phyloP scores from a whole-genome alignment of 441 rosid species.

The Mallotus repandus region DNA sequence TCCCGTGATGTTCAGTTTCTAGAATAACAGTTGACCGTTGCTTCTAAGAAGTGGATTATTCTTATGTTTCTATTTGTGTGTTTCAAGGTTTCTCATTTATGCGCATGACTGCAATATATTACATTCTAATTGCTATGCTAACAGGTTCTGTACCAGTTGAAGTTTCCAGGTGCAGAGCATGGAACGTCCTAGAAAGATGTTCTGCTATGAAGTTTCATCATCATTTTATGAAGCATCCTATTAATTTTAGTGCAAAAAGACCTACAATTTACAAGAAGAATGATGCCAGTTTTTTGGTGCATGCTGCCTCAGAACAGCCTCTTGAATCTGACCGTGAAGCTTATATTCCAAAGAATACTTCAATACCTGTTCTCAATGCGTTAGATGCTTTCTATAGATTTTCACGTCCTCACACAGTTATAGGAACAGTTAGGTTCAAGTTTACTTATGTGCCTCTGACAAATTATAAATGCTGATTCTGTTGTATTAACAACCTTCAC shows the following conservation, averaged over 20 bases:
- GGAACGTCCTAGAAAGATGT: slow-evolving; percentile 28
- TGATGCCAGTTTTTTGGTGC: slow-evolving; percentile 37
- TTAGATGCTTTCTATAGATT: slow-evolving; percentile 83
- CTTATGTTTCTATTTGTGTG: background rate
- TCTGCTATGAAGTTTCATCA: slow-evolving; percentile 27
- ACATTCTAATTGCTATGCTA: background rate
- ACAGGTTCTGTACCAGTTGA: slow-evolving; percentile 36
- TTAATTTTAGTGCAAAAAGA: slow-evolving; percentile 30
- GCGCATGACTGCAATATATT: background rate
- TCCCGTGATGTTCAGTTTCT: no score
- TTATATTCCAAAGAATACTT: slow-evolving; percentile 35
- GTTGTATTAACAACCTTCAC: no score
- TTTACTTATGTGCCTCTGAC: background rate
- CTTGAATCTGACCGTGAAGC: slow-evolving; percentile 48
- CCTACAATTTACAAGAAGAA: slow-evolving; percentile 29
- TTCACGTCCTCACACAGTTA: slow-evolving; percentile 91
- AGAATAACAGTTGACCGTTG: background rate
- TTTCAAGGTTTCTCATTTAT: background rate
- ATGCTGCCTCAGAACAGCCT: slow-evolving; percentile 68
- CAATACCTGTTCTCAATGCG: slow-evolving; percentile 40
- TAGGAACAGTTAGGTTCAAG: slow-evolving; percentile 84
- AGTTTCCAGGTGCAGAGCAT: slow-evolving; percentile 35
- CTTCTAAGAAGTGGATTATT: background rate
- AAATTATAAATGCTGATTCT: no score
- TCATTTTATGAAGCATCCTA: slow-evolving; percentile 31